Evolutionary conservation across 2,329 filamentous ascomycete genomes (phyloP).

Genomic region (Dothideomycetidae sp.): DNA sequence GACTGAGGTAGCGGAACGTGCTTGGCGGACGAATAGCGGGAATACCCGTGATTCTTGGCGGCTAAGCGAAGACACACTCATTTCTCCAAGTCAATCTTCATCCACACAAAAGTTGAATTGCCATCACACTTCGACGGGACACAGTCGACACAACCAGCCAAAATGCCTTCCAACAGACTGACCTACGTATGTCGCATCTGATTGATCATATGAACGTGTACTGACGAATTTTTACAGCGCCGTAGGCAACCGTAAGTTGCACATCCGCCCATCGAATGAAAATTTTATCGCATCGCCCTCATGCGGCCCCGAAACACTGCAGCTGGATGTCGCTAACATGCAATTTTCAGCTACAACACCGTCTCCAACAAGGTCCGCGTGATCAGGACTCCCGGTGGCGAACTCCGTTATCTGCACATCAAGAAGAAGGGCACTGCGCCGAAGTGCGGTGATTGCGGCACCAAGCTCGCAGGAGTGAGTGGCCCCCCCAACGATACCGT

Average conservation of each 20-base stretch:
- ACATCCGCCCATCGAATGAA: conserved; percentile 2
- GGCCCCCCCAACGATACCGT: conserved; percentile 1
- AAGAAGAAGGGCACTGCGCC: conserved; percentile 98
- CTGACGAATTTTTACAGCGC: conserved; percentile 29
- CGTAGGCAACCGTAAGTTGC: conserved; percentile 37
- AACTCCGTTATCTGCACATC: conserved; percentile 93
- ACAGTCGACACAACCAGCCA: conserved; percentile 22
- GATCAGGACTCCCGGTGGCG: conserved; percentile 91
- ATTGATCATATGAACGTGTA: conserved; percentile 17
- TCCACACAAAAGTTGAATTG: background rate
- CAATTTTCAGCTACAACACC: conserved; percentile 74
- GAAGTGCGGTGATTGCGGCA: conserved; percentile 98
- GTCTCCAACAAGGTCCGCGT: conserved; percentile 91
- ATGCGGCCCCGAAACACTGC: conserved; percentile 2
- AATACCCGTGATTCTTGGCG: conserved; percentile 3
- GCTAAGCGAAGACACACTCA: conserved; percentile 7
- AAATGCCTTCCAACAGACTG: conserved; percentile 41
- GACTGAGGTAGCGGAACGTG: background rate
- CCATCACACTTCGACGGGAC: conserved; percentile 7
- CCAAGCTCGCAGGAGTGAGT: conserved; percentile 97
- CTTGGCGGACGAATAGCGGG: conserved; percentile 2
- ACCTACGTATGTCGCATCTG: conserved; percentile 37
- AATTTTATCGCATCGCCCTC: conserved; percentile 4
- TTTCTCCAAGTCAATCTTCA: conserved; percentile 6
- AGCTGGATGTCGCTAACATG: conserved; percentile 12